Evolutionary conservation across 2,329 filamentous ascomycete genomes (phyloP), one percentile per base, ranked within the genome.

Genomic region (Aspergillus calidoustus): DNA sequence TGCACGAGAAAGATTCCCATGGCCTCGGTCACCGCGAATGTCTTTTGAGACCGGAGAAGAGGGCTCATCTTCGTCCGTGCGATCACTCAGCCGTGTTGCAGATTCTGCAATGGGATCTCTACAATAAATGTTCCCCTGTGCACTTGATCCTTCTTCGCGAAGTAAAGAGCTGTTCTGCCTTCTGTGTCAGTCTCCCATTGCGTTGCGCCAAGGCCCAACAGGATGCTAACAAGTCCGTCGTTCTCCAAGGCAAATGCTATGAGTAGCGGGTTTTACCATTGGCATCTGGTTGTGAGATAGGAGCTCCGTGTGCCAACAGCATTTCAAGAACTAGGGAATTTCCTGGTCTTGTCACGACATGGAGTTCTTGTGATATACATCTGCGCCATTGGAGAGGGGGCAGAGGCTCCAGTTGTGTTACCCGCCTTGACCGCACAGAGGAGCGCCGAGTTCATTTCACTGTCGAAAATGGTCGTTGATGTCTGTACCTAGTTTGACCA

Each of bases 181-280:
- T 13, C 7, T 1, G 6, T 23, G 8, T 52, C 50, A 7, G 17
- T 38, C 9, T 6, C 50, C n/a, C 6, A 19, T 4, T 19, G 7
- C 2, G 5, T 13, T n/a, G n/a, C 31, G 15, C 50, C 50, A 23
- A 7, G 11, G 1, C 1, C 9, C 13, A 53, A 13, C 6, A 53
- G 31, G 41, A 23, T 3, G 22, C 1, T 1, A 13, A n/a, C 30
- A 4, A 22, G 8, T 11, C 0, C 1, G 17, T 3, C 5, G 3
- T 38, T 17, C 3, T 4, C n/a, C 8, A 17, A 3, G n/a, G 17
- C 3, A 8, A n/a, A 28, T 19, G 54, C 54, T 6, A 22, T 11
- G n/a, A 48, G 54, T 1, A 49, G 54, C 2, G 54, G 34, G 54
- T 56, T 28, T 28, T 28, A 8, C 43, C 54, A 7, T 28, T 7